These are phyloP conservation scores for Orobanche coerulescens DNA, from an alignment of 257 asterid genomes.

Conservation along the genomic window DNA sequence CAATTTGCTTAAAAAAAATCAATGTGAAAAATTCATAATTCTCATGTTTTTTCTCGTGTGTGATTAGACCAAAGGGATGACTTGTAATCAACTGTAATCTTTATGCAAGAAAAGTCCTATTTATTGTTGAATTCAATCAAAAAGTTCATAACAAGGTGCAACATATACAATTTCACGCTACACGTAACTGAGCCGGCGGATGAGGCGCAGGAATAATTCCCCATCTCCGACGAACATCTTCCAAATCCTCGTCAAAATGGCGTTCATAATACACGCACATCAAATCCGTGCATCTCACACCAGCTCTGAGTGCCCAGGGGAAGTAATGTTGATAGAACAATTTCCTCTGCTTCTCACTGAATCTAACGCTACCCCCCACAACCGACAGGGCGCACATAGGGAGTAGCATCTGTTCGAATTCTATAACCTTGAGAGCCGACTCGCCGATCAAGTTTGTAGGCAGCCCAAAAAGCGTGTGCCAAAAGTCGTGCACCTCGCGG, in stretches of 20 bases:
- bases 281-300: constrained; percentile 61
- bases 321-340: constrained; percentile 85
- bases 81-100: neutral
- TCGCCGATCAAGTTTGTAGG: constrained; percentile 94
- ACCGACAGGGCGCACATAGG: constrained; percentile 93
- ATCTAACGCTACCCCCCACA: constrained; percentile 78
- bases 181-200: constrained; percentile 34
- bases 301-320: constrained; percentile 91
- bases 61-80: neutral
- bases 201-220: constrained; percentile 84
- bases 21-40: too few relatives aligned
- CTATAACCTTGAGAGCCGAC: constrained; percentile 80
- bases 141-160: neutral
- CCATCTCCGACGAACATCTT: constrained; percentile 68
- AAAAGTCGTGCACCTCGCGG: constrained; percentile 92
- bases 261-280: constrained; percentile 84
- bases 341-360: constrained; percentile 61
- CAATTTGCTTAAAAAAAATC: too few relatives aligned
- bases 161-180: constrained; percentile 21
- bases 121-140: neutral
- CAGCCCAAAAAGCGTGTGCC: constrained; percentile 89
- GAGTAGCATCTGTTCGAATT: constrained; percentile 89
- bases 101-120: neutral
- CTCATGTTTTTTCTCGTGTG: too few relatives aligned
- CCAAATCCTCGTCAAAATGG: constrained; percentile 83